Conservation (phyloP, 441 rosid species). For the Adansonia gregorii region DNA sequence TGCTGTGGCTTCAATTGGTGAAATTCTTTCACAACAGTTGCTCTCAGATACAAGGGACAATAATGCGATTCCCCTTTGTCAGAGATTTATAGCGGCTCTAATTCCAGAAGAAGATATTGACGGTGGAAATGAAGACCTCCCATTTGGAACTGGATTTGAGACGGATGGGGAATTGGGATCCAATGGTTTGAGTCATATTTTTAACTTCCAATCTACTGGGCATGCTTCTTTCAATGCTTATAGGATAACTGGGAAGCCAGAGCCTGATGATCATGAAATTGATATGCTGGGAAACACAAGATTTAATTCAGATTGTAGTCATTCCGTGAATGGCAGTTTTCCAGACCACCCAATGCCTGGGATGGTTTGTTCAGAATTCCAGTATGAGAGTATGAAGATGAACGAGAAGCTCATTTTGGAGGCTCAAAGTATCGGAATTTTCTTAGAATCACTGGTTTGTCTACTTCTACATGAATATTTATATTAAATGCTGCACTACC, state of each 20-base stretch:
- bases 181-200: conserved; percentile 53
- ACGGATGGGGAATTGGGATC: conserved; percentile 65
- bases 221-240: conserved; percentile 54
- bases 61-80: conserved; percentile 60
- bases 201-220: conserved; percentile 44
- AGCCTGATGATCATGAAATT: conserved; percentile 55
- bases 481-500: conserved; percentile 13
- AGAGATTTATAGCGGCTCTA: conserved; percentile 84
- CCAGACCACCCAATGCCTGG: conserved; percentile 48
- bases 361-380: conserved; percentile 53
- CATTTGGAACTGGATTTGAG: conserved; percentile 53
- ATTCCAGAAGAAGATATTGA: conserved; percentile 73
- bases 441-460: conserved; percentile 72
- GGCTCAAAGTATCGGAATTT: conserved; percentile 80
- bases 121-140: conserved; percentile 53
- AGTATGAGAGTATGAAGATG: conserved; percentile 61
- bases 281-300: conserved; percentile 42
- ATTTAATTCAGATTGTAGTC: conserved; percentile 43
- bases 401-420: conserved; percentile 80
- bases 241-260: conserved; percentile 55
- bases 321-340: conserved; percentile 51
- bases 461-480: conserved; percentile 20
- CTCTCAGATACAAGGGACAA: conserved; percentile 42
- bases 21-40: conserved; percentile 41
- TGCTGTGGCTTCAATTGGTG: conserved; percentile 37